Conservation (phyloP, 2,329 filamentous ascomycete species). For the Endocalyx cinctus region DNA sequence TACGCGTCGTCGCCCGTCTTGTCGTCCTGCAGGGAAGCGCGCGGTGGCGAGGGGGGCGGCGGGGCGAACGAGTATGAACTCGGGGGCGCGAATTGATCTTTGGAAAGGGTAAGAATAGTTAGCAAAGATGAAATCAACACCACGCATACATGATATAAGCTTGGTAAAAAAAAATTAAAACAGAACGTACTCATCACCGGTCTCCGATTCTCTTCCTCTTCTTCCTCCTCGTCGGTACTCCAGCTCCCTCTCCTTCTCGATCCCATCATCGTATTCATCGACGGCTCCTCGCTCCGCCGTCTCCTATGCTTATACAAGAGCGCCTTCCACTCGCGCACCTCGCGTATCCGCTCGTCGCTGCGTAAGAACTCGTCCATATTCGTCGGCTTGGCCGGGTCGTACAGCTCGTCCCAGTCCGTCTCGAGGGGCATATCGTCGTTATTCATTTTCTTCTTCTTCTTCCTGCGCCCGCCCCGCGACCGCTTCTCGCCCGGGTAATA, state of each 20-base stretch:
- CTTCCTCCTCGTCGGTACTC: slow-evolving; percentile 29
- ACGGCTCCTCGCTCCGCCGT: slow-evolving; percentile 45
- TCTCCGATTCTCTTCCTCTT: slow-evolving; percentile 22
- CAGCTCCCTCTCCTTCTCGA: slow-evolving; percentile 27
- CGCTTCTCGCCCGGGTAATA: slow-evolving; percentile 61
- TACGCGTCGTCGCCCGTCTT: slow-evolving; percentile 67
- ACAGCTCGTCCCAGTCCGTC: slow-evolving; percentile 88
- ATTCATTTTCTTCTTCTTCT: slow-evolving; percentile 69
- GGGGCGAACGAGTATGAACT: slow-evolving; percentile 53
- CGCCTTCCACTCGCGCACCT: slow-evolving; percentile 81
- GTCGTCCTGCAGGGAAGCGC: slow-evolving; percentile 48
- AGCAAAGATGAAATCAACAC: slow-evolving; percentile 5
- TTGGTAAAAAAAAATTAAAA: neutral
- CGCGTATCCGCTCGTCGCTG: slow-evolving; percentile 77
- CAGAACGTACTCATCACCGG: slow-evolving; percentile 30
- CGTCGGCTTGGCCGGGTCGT: slow-evolving; percentile 78
- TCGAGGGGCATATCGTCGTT: slow-evolving; percentile 50
- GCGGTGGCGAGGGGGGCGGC: slow-evolving; percentile 46
- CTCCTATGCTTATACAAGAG: slow-evolving; percentile 67
- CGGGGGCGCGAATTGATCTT: slow-evolving; percentile 59
- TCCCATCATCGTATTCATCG: too few relatives aligned
- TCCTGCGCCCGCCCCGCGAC: slow-evolving; percentile 72
- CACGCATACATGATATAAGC: neutral
- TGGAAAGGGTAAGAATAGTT: slow-evolving; percentile 5
- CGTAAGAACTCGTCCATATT: slow-evolving; percentile 79